phyloP scores from a whole-genome alignment of 768 basidiomycete genomes.

The Zangia roseola region DNA sequence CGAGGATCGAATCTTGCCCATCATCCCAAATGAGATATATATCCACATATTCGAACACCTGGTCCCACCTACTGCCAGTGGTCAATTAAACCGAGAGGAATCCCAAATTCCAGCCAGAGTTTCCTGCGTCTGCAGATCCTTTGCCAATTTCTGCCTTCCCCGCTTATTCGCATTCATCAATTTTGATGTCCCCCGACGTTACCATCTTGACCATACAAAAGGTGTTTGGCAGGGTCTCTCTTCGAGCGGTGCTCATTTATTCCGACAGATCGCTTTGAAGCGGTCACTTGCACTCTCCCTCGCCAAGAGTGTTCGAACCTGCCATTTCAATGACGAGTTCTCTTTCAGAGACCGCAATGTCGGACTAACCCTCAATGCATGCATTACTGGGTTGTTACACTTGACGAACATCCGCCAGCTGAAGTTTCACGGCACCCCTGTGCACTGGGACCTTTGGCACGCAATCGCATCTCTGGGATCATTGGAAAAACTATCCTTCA shows the following conservation, averaged over 20 bases:
- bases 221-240: too few relatives aligned
- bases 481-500: slow-evolving; percentile 20
- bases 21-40: slow-evolving; percentile 48
- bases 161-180: slow-evolving; percentile 38
- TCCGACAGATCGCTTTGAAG: slow-evolving; percentile 22
- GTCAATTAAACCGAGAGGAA: too few relatives aligned
- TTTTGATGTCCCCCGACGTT: slow-evolving; percentile 18
- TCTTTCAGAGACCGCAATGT: too few relatives aligned
- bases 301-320: slow-evolving; percentile 31
- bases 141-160: slow-evolving; percentile 37
- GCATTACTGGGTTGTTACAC: slow-evolving; percentile 4
- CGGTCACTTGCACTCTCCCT: slow-evolving; percentile 30
- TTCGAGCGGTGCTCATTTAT: too few relatives aligned
- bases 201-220: too few relatives aligned
- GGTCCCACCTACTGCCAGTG: slow-evolving; percentile 17
- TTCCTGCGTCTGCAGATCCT: slow-evolving; percentile 43
- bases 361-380: not conserved
- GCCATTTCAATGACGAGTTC: slow-evolving; percentile 5
- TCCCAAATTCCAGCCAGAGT: slow-evolving; percentile 23
- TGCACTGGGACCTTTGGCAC: slow-evolving; percentile 13
- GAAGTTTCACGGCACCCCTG: slow-evolving; percentile 2
- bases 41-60: slow-evolving; percentile 38
- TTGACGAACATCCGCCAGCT: slow-evolving; percentile 20
- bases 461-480: slow-evolving; percentile 6
- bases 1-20: slow-evolving; percentile 12